phyloP scores from a whole-genome alignment of 768 basidiomycete species.

The Pleurotus eryngii region DNA sequence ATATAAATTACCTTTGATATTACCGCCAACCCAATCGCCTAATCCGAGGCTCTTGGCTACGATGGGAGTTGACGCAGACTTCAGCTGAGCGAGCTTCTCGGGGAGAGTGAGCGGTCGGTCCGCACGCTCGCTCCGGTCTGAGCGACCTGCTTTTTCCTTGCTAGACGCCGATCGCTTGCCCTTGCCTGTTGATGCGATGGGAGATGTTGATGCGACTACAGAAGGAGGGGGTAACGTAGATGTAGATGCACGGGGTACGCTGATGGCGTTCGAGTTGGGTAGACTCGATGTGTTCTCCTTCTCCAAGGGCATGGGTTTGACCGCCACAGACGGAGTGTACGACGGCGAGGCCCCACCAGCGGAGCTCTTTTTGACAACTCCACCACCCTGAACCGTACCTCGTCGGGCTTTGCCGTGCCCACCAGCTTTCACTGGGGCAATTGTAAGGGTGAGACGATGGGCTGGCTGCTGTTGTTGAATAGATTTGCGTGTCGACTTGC shows the following conservation, averaged over 20 bases:
- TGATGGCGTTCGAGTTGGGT: background rate
- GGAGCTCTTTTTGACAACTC: conserved; percentile 58
- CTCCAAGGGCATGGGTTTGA: conserved; percentile 16
- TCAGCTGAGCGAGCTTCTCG: conserved; percentile 1
- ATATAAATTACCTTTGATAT: background rate
- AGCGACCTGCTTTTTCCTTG: background rate
- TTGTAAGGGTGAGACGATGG: conserved; percentile 36
- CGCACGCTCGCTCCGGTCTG: background rate
- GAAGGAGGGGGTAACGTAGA: conserved; percentile 16
- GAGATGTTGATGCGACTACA: conserved; percentile 12
- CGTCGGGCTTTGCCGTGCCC: conserved; percentile 61
- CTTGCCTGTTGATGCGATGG: conserved; percentile 7
- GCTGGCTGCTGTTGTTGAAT: conserved; percentile 20
- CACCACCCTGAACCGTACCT: conserved; percentile 72
- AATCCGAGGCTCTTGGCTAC: conserved; percentile 1
- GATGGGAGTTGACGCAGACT: conserved; percentile 1
- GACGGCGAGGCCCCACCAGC: conserved; percentile 15
- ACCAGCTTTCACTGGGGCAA: conserved; percentile 53
- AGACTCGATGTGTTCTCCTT: conserved; percentile 30
- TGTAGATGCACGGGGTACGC: conserved; percentile 14
- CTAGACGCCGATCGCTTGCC: conserved; percentile 1
- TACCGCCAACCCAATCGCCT: conserved; percentile 2
- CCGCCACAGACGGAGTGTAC: conserved; percentile 10
- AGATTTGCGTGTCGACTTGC: conserved; percentile 11
- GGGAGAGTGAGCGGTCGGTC: conserved; percentile 3